A percentile compares a stretch with the other conserved stretches of the same genome.
phyloP scores from a whole-genome alignment of 2,329 filamentous ascomycete genomes.

The Aureobasidium sp. region DNA sequence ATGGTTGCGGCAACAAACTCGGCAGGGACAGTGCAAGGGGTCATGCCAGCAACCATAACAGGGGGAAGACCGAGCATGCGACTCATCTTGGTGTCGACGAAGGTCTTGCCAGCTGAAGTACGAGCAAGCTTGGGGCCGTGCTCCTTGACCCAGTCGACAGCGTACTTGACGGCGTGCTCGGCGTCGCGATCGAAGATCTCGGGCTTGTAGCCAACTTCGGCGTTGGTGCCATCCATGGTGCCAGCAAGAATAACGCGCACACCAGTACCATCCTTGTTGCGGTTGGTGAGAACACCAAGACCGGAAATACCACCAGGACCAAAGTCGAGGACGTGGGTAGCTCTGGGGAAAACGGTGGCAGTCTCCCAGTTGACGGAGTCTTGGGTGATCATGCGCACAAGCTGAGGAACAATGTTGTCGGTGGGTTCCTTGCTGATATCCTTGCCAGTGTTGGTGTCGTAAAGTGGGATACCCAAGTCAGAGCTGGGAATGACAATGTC shows the following conservation, averaged over 20 bases:
- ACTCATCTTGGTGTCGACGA: constrained; percentile 95
- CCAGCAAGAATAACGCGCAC: constrained; percentile 94
- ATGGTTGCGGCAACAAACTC: constrained; percentile 89
- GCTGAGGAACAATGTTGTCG: constrained; percentile 74
- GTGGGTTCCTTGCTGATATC: constrained; percentile 64
- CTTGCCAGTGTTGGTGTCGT: constrained; percentile 79
- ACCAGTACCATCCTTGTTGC: constrained; percentile 97
- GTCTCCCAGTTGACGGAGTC: constrained; percentile 95
- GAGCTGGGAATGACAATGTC: constrained; percentile 68
- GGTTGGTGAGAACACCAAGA: constrained; percentile 89
- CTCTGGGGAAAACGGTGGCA: constrained; percentile 81
- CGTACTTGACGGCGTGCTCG: constrained; percentile 89
- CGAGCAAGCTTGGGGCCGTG: constrained; percentile 88
- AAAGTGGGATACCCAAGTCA: constrained; percentile 76
- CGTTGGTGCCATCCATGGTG: constrained; percentile 81
- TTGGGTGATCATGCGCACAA: constrained; percentile 89
- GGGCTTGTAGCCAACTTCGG: constrained; percentile 93
- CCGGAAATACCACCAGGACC: constrained; percentile 95
- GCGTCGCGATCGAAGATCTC: constrained; percentile 96
- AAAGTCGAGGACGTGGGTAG: constrained; percentile 94
- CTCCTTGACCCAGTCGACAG: constrained; percentile 95
- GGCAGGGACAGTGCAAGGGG: constrained; percentile 79
- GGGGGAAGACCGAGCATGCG: constrained; percentile 77
- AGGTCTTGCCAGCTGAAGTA: constrained; percentile 81
- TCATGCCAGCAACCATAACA: constrained; percentile 91